phyloP scores from a whole-genome alignment of 129 eudicot species.

The Calendula officinalis region DNA sequence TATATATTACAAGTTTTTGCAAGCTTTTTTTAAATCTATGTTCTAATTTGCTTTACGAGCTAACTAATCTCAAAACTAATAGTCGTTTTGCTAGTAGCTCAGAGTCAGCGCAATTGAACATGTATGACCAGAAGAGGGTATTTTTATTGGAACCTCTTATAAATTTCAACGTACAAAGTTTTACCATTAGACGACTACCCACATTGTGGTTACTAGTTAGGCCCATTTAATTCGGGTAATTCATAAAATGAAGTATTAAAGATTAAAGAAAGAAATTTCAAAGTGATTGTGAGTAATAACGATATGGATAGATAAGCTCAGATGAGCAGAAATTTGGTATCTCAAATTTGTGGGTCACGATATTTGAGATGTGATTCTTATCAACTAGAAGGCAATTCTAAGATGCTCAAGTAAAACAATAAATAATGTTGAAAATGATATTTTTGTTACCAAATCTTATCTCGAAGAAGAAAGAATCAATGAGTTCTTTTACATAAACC shows the following conservation, averaged over 20 bases:
- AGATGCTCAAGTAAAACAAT: slow-evolving; percentile 13
- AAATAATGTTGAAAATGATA: slow-evolving; percentile 7
- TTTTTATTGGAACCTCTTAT: too few species aligned
- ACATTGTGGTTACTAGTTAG: too few species aligned
- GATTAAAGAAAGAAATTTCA: too few species aligned
- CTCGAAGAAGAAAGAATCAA: not conserved
- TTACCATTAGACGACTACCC: too few species aligned
- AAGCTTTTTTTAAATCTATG: not conserved
- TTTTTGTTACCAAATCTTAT: slow-evolving; percentile 13
- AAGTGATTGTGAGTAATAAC: not conserved
- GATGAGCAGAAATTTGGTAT: slow-evolving; percentile 6
- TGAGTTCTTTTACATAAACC: not conserved
- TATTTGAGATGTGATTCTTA: not conserved
- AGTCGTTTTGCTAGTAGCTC: too few species aligned
- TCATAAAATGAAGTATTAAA: not conserved
- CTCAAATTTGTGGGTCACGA: slow-evolving; percentile 23
- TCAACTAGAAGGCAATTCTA: slow-evolving; percentile 12
- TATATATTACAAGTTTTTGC: not conserved
- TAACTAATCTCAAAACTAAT: too few species aligned
- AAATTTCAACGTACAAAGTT: too few species aligned
- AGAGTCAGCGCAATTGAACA: too few species aligned
- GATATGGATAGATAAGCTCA: slow-evolving; percentile 8
- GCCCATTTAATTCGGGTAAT: not conserved
- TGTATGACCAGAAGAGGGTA: too few species aligned
- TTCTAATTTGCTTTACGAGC: too few species aligned